phyloP scores from a whole-genome alignment of 176 grass and related monocot species.

The Panicum miliaceum region DNA sequence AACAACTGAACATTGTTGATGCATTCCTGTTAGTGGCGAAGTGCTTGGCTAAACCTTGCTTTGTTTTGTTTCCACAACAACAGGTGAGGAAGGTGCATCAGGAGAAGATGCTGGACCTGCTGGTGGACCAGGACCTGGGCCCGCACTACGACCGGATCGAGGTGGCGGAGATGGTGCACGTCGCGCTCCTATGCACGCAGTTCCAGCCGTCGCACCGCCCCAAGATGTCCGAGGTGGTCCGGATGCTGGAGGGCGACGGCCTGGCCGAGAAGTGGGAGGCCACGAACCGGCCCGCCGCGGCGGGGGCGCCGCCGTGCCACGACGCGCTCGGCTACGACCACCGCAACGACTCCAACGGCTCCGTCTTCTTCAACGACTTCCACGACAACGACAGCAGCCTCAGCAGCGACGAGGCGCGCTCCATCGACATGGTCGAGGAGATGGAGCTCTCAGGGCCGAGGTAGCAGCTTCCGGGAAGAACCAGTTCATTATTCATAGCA shows the following conservation, averaged over 20 bases:
- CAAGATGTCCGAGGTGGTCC: constrained; percentile 72
- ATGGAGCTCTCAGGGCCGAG: constrained; percentile 81
- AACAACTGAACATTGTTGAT: neutral
- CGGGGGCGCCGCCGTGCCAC: neutral
- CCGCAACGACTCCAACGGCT: constrained; percentile 51
- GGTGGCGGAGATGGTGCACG: constrained; percentile 75
- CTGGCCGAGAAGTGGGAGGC: constrained; percentile 85
- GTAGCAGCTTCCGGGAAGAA: constrained; percentile 35
- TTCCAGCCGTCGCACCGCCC: constrained; percentile 77
- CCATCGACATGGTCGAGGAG: constrained; percentile 68
- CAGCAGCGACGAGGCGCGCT: constrained; percentile 57
- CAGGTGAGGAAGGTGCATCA: constrained; percentile 85
- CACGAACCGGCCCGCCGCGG: constrained; percentile 27
- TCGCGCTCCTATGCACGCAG: constrained; percentile 70
- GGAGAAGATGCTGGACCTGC: constrained; percentile 64
- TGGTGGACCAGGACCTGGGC: constrained; percentile 63
- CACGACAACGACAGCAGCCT: constrained; percentile 59
- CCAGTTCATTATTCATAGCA: neutral
- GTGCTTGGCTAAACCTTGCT: neutral
- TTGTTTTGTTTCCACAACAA: neutral
- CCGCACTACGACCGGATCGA: constrained; percentile 70
- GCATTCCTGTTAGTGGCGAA: neutral
- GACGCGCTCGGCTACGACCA: constrained; percentile 37
- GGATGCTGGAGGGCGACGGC: constrained; percentile 86
- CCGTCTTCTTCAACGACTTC: constrained; percentile 61